Percentiles rank a stretch among this genome's conserved stretches.
Evolutionary conservation across 2,329 filamentous ascomycete species (phyloP).

Genomic region (Aspergillus vadensis): DNA sequence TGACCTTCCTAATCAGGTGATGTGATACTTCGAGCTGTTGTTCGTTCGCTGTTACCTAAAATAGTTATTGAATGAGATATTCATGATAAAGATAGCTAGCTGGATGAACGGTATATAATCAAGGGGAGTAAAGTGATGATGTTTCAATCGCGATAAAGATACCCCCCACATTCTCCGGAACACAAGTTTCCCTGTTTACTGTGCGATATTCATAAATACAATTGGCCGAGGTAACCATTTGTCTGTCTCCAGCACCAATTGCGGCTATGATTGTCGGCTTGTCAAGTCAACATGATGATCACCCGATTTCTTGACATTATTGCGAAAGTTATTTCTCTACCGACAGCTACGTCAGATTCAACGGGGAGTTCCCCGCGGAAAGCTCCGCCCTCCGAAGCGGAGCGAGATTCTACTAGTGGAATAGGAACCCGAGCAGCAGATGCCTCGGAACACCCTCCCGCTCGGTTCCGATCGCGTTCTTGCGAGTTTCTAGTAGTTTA

Average conservation of each 20-base stretch:
- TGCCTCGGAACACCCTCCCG: slow-evolving; percentile 6
- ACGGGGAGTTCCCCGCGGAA: slow-evolving; percentile 5
- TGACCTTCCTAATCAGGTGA: neutral
- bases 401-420: neutral
- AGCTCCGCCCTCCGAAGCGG: slow-evolving; percentile 13
- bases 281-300: neutral
- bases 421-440: neutral
- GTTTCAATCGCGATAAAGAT: no score
- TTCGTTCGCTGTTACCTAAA: slow-evolving; percentile 4
- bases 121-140: neutral
- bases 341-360: neutral
- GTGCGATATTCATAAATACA: no score
- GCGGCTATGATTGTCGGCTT: no score
- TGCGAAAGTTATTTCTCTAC: neutral
- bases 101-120: neutral
- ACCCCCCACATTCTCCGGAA: no score
- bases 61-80: neutral
- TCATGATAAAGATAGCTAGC: neutral
- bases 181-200: no score
- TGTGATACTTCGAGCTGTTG: neutral
- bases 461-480: neutral
- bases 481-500: neutral
- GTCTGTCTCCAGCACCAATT: no score
- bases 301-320: neutral
- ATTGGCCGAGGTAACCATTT: no score